Conservation (phyloP, 305 asterid species). For the Ilex paraguariensis region DNA sequence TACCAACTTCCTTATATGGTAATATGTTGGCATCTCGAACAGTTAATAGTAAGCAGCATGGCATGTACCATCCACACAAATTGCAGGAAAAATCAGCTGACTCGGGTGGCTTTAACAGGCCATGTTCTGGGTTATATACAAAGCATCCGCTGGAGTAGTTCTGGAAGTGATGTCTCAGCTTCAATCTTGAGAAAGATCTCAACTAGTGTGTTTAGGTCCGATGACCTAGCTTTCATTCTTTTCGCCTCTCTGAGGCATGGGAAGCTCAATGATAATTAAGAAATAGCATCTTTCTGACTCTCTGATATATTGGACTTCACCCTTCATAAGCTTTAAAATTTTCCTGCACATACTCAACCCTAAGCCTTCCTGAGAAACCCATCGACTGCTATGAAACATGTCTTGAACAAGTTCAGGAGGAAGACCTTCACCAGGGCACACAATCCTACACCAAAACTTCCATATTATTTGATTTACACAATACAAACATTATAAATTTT, state of each 20-base stretch:
- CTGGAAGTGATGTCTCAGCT: too few relatives aligned
- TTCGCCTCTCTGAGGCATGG: slow-evolving; percentile 29
- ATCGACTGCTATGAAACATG: slow-evolving; percentile 66
- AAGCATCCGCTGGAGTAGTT: too few relatives aligned
- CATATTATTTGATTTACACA: too few relatives aligned
- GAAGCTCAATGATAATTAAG: slow-evolving; percentile 50
- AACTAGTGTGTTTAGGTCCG: neutral
- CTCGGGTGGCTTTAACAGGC: too few relatives aligned
- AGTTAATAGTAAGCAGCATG: too few relatives aligned
- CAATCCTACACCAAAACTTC: slow-evolving; percentile 33
- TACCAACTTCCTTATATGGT: too few relatives aligned
- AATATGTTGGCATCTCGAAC: too few relatives aligned
- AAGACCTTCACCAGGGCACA: slow-evolving; percentile 84
- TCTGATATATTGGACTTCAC: slow-evolving; percentile 79
- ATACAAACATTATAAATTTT: too few relatives aligned
- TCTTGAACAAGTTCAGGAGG: slow-evolving; percentile 74
- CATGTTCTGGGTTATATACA: too few relatives aligned
- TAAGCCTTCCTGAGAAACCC: slow-evolving; percentile 73
- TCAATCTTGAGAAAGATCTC: too few relatives aligned
- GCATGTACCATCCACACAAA: too few relatives aligned
- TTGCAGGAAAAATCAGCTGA: too few relatives aligned
- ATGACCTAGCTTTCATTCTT: slow-evolving; percentile 18
- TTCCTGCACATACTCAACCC: slow-evolving; percentile 70
- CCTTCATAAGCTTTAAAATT: slow-evolving; percentile 73
- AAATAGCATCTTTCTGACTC: slow-evolving; percentile 70